Evolutionary conservation across 2,329 filamentous ascomycete species (phyloP), one percentile per base, ranked within the genome.

Genomic region (Hypoxylon sp.): DNA sequence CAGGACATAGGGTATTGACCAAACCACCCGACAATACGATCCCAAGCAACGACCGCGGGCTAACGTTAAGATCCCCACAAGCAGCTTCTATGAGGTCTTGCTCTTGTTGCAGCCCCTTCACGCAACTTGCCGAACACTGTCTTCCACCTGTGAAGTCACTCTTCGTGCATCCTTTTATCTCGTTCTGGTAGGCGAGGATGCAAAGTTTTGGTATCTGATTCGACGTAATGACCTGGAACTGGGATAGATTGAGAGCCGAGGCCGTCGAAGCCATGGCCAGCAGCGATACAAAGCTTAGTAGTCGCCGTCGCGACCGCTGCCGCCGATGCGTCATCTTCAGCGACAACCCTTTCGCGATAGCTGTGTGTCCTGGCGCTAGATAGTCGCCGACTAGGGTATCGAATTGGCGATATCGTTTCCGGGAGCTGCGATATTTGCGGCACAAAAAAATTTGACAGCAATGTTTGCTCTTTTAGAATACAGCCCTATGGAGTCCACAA

Each of bases 161-260:
- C 27, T 58, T 58, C 13, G 69, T 64, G 48, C 76, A 78, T 22
- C 74, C 74, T 7, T 50, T 53, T 69, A 78, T 76, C 1, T 67
- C 61, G 27, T 44, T 65, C 27, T 71, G 71, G 57, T 78, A 78
- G 14, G 73, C 75, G 27, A 58, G 42, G 35, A 77, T 72, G 55
- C 76, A 78, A 2, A 58, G 54, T n/a, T 70, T 69, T 10, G 75
- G 68, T 54, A 77, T 72, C 40, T 72, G 70, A 17, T 72, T 61
- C 53, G 76, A 73, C n/a, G 71, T 71, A 37, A 78, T 74, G 20
- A 64, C 14, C 49, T 78, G 76, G 37, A 78, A 77, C 22, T 76
- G 68, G 50, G 75, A 73, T 22, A 78, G 20, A n/a, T 73, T 76
- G 64, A 78, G 68, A 11, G 75, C 75, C 25, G 73, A 73, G 10